Conservation (phyloP, 352 stramenopile species). For the Phytophthora ramorum region DNA sequence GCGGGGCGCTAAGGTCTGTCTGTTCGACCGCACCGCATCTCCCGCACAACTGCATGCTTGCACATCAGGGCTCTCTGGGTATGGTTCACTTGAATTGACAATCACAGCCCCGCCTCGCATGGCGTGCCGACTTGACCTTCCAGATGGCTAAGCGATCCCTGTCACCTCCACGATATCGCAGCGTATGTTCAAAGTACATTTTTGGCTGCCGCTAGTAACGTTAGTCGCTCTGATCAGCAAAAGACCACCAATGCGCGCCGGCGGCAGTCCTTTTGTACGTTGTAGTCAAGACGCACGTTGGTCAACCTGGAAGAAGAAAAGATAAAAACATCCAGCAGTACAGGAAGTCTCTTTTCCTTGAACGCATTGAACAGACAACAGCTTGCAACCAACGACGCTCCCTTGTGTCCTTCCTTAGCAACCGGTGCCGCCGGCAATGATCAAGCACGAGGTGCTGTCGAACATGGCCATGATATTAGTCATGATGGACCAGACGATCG, state of each 20-base stretch:
- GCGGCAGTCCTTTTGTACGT: neutral
- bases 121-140: neutral
- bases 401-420: constrained; percentile 20
- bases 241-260: neutral
- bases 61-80: neutral
- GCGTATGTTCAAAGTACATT: neutral
- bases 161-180: neutral
- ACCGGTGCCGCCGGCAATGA: constrained; percentile 41
- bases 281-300: no score
- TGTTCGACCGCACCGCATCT: neutral
- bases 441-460: constrained; percentile 43
- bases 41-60: neutral
- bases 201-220: neutral
- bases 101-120: neutral
- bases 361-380: neutral
- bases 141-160: neutral
- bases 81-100: neutral
- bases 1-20: neutral
- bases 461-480: constrained; percentile 48
- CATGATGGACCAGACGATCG: constrained; percentile 42
- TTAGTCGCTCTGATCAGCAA: neutral
- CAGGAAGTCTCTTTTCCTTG: neutral
- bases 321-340: constrained; percentile 11
- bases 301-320: no score
- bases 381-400: neutral